Conservation (phyloP, 75 land plant species). For the Picea glauca region DNA sequence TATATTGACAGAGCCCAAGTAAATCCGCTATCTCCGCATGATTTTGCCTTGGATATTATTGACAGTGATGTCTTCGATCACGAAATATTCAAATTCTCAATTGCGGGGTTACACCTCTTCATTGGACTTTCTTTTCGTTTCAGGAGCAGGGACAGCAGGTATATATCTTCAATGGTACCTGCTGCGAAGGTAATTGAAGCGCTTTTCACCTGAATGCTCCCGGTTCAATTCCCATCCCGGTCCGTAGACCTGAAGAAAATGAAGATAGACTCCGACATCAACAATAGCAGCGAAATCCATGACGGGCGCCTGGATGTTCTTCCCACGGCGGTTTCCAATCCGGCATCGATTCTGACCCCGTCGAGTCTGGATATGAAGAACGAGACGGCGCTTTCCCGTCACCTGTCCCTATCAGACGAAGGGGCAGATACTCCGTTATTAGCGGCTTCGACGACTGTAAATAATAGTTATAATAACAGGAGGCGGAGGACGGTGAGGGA, state of each 20-base stretch:
- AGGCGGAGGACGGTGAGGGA: conserved; percentile 13
- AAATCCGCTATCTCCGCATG: no score
- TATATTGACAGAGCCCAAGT: no score
- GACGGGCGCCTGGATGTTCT: no score
- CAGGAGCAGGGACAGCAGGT: not conserved
- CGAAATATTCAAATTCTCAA: no score
- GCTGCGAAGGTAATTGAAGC: not conserved
- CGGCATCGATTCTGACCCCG: not conserved
- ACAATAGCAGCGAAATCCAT: not conserved
- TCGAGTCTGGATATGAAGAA: not conserved
- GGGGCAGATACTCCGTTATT: not conserved
- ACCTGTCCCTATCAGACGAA: not conserved
- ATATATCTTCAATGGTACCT: not conserved
- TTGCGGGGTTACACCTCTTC: no score
- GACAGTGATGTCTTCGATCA: no score
- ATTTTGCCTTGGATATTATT: no score
- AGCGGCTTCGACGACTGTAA: not conserved
- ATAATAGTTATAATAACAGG: not conserved
- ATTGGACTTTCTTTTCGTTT: no score
- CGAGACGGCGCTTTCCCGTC: conserved; percentile 3
- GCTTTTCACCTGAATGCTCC: not conserved
- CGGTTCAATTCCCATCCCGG: not conserved
- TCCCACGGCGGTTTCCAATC: not conserved
- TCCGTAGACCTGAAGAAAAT: not conserved
- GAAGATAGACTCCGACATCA: not conserved